A percentile compares a stretch with the other conserved stretches of the same genome.
Evolutionary conservation across 495 filamentous ascomycete species (phyloP).

Genomic region (Melanomma pulvis-pyrius): DNA sequence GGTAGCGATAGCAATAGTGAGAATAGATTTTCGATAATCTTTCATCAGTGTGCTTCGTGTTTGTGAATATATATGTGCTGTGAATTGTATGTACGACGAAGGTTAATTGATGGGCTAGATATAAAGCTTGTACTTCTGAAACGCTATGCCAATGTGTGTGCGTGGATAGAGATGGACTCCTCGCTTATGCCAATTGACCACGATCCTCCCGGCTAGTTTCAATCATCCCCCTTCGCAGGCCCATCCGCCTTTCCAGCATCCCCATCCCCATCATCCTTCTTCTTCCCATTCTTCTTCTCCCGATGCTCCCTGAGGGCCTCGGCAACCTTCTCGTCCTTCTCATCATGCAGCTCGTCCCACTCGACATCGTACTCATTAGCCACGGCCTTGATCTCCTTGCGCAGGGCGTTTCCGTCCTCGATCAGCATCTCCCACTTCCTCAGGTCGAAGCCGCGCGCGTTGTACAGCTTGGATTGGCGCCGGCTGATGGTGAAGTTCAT

Average conservation of each 20-base stretch:
- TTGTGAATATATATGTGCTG: neutral
- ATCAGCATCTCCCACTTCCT: constrained; percentile 75
- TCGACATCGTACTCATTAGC: constrained; percentile 92
- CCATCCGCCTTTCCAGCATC: constrained; percentile 1
- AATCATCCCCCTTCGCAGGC: constrained; percentile 39
- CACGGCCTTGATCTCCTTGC: constrained; percentile 78
- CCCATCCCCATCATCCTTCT: constrained; percentile 51
- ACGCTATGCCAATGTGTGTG: neutral
- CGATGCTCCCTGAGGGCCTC: constrained; percentile 68
- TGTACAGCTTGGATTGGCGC: constrained; percentile 77
- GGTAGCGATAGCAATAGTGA: neutral
- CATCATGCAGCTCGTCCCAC: constrained; percentile 83
- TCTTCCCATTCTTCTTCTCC: constrained; percentile 49
- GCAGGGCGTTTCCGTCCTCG: constrained; percentile 77
- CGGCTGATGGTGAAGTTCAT: constrained; percentile 82
- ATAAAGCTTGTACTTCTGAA: neutral
- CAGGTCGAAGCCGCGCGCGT: constrained; percentile 71
- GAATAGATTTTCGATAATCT: constrained; percentile 2
- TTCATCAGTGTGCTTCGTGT: neutral
- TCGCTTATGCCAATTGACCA: neutral
- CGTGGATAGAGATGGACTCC: neutral
- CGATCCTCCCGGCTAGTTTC: too few species aligned
- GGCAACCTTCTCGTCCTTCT: constrained; percentile 72
- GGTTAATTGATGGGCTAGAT: neutral
- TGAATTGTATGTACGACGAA: neutral